These are phyloP conservation scores for Boletus subparvulus DNA, from an alignment of 768 basidiomycete species.

Conservation along the genomic window DNA sequence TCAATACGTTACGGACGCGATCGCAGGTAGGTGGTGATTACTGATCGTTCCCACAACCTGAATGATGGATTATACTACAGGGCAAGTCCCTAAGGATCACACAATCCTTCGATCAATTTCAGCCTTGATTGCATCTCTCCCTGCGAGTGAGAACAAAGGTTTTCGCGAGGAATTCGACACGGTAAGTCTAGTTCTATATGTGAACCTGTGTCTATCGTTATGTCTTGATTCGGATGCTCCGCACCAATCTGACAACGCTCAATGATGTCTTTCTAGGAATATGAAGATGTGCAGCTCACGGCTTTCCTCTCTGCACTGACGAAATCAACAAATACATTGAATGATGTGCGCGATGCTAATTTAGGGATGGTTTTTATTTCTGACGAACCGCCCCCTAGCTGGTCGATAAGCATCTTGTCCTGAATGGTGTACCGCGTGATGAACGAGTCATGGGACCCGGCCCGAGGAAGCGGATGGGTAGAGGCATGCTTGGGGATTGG, in stretches of 20 bases:
- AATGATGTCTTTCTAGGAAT: slow-evolving; percentile 59
- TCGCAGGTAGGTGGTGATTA: slow-evolving; percentile 55
- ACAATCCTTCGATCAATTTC: slow-evolving; percentile 79
- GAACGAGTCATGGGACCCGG: slow-evolving; percentile 45
- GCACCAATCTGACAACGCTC: background rate
- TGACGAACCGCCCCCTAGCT: slow-evolving; percentile 41
- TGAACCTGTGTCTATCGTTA: background rate
- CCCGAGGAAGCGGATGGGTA: slow-evolving; percentile 51
- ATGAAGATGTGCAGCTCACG: slow-evolving; percentile 92
- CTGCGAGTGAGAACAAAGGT: slow-evolving; percentile 76
- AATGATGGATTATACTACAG: slow-evolving; percentile 36
- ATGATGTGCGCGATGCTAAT: slow-evolving; percentile 64
- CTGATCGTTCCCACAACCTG: background rate
- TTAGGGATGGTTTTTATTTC: background rate
- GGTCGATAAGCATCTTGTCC: slow-evolving; percentile 73
- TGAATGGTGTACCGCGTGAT: slow-evolving; percentile 57
- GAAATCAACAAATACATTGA: slow-evolving; percentile 82
- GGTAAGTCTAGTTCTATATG: slow-evolving; percentile 41
- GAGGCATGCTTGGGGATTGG: slow-evolving; percentile 54
- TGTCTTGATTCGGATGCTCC: background rate
- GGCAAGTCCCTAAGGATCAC: slow-evolving; percentile 74
- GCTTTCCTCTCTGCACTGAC: slow-evolving; percentile 86
- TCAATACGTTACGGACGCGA: slow-evolving; percentile 78
- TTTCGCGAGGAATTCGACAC: slow-evolving; percentile 91
- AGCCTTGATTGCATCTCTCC: slow-evolving; percentile 84